phyloP scores from a whole-genome alignment of 345 rosid genomes.

The Citrus sp. region DNA sequence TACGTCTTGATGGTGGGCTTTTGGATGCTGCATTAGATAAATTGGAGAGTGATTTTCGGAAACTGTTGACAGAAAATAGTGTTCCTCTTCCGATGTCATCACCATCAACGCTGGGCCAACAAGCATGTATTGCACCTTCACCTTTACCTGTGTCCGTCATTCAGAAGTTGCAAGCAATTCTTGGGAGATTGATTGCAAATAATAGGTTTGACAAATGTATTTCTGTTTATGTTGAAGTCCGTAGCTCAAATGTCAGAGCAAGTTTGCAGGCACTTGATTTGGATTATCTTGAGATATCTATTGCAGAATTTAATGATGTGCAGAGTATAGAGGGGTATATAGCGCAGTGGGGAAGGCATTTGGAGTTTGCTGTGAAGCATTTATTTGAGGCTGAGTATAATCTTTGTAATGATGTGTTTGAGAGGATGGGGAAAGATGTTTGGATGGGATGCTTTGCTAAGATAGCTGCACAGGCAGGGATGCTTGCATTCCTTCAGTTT shows the following conservation, averaged over 20 bases:
- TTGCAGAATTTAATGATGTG: conserved; percentile 79
- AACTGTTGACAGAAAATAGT: conserved; percentile 77
- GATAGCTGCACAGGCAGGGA: conserved; percentile 96
- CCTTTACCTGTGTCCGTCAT: conserved; percentile 83
- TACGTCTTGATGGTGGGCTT: conserved; percentile 81
- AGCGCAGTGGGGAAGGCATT: conserved; percentile 92
- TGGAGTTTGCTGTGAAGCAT: conserved; percentile 99
- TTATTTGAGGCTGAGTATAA: conserved; percentile 93
- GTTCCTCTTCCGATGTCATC: conserved; percentile 92
- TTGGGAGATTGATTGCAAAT: conserved; percentile 84
- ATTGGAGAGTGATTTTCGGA: conserved; percentile 69
- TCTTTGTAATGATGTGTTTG: conserved; percentile 93
- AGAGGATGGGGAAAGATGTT: conserved; percentile 72
- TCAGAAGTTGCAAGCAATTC: conserved; percentile 87
- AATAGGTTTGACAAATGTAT: conserved; percentile 78
- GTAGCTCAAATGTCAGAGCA: conserved; percentile 83
- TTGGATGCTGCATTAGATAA: conserved; percentile 77
- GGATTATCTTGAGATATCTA: conserved; percentile 90
- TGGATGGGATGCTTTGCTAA: conserved; percentile 98
- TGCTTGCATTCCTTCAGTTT: conserved; percentile 88
- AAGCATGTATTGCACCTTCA: conserved; percentile 81
- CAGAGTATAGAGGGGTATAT: conserved; percentile 89
- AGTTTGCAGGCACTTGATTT: conserved; percentile 89
- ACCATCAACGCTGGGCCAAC: conserved; percentile 50
- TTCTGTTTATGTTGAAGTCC: conserved; percentile 82